Evolutionary conservation across 1,284 basidiomycete genomes (phyloP).

Genomic region (Leccinum holopus): DNA sequence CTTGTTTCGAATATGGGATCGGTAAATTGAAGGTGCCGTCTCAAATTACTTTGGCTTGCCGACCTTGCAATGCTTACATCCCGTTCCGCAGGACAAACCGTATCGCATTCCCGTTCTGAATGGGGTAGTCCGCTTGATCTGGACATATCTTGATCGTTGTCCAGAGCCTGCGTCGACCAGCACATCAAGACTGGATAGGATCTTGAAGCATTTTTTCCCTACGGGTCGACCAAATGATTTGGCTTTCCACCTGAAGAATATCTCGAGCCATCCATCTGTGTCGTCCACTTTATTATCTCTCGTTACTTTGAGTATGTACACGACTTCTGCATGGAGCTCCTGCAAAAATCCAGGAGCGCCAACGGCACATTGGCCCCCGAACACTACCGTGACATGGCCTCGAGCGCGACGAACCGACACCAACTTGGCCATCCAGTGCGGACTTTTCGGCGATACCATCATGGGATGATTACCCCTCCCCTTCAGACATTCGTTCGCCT

Average conservation of each 20-base stretch:
- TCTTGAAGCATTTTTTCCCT: conserved; percentile 83
- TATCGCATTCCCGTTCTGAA: conserved; percentile 77
- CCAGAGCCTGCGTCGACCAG: conserved; percentile 81
- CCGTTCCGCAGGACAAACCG: conserved; percentile 64
- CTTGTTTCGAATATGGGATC: conserved; percentile 68
- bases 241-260: conserved; percentile 75
- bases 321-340: conserved; percentile 77
- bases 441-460: conserved; percentile 68
- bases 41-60: neutral
- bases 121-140: conserved; percentile 80
- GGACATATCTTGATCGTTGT: conserved; percentile 95
- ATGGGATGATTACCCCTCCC: conserved; percentile 68
- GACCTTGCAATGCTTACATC: neutral
- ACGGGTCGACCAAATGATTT: conserved; percentile 50
- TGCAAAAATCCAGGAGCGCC: conserved; percentile 62
- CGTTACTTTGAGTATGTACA: conserved; percentile 87
- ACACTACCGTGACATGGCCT: conserved; percentile 42
- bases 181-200: conserved; percentile 72
- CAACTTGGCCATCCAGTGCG: conserved; percentile 73
- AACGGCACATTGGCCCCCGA: conserved; percentile 62
- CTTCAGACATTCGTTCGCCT: conserved; percentile 60
- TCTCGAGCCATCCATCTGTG: conserved; percentile 74
- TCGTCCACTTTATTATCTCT: conserved; percentile 81
- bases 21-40: conserved; percentile 74
- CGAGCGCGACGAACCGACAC: conserved; percentile 68